Base-by-base conservation (phyloP, 371 early-diverging fungal genomes). In the Nosema granulosis region DNA sequence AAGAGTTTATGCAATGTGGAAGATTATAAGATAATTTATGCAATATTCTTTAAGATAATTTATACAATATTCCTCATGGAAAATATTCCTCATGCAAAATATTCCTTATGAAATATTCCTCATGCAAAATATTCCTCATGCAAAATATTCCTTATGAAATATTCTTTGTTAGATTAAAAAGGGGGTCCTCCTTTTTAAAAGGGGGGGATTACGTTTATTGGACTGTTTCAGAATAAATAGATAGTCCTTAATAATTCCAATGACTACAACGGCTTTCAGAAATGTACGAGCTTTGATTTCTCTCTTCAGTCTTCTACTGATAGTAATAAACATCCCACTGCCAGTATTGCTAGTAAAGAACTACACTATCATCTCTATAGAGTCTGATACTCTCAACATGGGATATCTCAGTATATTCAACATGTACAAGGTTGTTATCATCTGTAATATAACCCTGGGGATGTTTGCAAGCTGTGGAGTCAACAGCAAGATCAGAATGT, bases 401-500 rank as follows among this genome's bases (percentile, higher is more conserved):
- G 50, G 51, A 31, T 52, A 37, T 49, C 38, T 59, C 34, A 37
- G 37, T 9, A 16, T 75, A 62, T n/a, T 35, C 35, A 50, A 35
- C 0, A 38, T 68, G 54, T 75, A 68, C 51, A 75, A 68, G 35
- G 34, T 28, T 3, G 50, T 66, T 0, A 51, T 57, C 29, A 75
- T 75, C 26, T 26, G 26, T 34, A 69, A 69, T 43, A 75, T 75
- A 69, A 75, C 76, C 12, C 52, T 75, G 20, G 76, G 69, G 22
- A 35, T 75, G 31, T 75, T 75, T 69, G 76, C 76, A 52, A 62
- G 69, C 31, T 75, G 76, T 35, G 50, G 69, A 4, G 43, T 67
- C 22, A 75, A 75, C 29, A 68, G 69, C 26, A 75, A 75, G 34
- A 50, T 68, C 3, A 67, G 63, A 20, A 31, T 75, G 6, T 75